Conservation (phyloP, 1,284 basidiomycete genomes). For the Ceratobasidium sp. region DNA sequence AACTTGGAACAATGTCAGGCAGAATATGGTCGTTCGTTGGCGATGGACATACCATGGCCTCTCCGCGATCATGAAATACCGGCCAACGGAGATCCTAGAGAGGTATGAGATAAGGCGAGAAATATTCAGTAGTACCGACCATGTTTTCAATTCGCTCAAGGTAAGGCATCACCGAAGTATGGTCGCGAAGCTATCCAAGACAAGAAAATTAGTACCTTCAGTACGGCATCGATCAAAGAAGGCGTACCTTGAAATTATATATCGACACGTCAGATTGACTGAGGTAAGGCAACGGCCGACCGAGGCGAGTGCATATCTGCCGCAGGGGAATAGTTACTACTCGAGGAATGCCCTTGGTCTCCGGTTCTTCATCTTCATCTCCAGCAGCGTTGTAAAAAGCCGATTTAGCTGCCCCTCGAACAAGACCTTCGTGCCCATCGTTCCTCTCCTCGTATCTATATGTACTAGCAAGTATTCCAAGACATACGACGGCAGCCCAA, state of each 20-base stretch:
- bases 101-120: background rate
- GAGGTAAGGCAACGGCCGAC: constrained; percentile 43
- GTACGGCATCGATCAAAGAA: background rate
- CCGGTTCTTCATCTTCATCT: constrained; percentile 39
- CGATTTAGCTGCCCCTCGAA: constrained; percentile 14
- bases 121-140: background rate
- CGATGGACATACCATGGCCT: constrained; percentile 34
- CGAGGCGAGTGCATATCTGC: constrained; percentile 43
- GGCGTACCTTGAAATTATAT: constrained; percentile 42
- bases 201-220: background rate
- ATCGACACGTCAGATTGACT: constrained; percentile 44
- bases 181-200: constrained; percentile 36
- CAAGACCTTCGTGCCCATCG: constrained; percentile 45
- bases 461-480: constrained; percentile 41
- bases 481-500: constrained; percentile 45
- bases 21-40: background rate
- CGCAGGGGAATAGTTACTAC: constrained; percentile 38
- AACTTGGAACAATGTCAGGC: constrained; percentile 20
- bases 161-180: constrained; percentile 38
- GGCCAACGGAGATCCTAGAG: constrained; percentile 44
- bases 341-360: constrained; percentile 38
- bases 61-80: constrained; percentile 44
- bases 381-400: constrained; percentile 32
- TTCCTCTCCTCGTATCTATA: constrained; percentile 43
- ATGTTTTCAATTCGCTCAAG: constrained; percentile 35